Percentiles rank a stretch among this genome's conserved stretches.
These are phyloP conservation scores for Chytridiales sp. DNA, from an alignment of 371 early-diverging fungal genomes.

Conservation along the genomic window DNA sequence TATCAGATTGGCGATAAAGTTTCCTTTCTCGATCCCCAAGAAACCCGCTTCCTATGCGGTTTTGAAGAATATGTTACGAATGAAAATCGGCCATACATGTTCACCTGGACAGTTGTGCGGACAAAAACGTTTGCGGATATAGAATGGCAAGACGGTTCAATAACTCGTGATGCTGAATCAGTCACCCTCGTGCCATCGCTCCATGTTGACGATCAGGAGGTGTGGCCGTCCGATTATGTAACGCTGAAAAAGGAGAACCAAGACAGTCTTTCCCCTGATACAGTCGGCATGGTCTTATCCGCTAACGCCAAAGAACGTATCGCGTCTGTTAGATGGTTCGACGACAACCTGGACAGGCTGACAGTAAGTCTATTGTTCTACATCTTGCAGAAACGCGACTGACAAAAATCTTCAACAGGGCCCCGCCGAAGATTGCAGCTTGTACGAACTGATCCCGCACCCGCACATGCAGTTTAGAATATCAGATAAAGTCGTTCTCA, in stretches of 20 bases:
- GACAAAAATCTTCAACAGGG: constrained; percentile 11
- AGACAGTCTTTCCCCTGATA: constrained; percentile 13
- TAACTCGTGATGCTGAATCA: constrained; percentile 29
- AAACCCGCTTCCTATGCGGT: background rate
- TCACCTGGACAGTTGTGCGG: constrained; percentile 31
- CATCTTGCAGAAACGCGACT: background rate
- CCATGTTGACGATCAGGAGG: constrained; percentile 51
- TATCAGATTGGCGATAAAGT: constrained; percentile 26
- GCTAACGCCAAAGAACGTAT: constrained; percentile 43
- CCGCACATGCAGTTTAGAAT: constrained; percentile 20
- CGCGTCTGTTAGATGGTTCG: constrained; percentile 46
- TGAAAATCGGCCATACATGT: constrained; percentile 8
- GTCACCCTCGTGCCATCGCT: constrained; percentile 42
- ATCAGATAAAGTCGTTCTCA: constrained; percentile 21
- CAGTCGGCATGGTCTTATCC: constrained; percentile 44
- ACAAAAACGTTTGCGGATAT: constrained; percentile 44
- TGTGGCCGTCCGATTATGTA: constrained; percentile 41
- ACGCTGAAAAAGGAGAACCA: background rate
- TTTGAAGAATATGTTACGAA: background rate
- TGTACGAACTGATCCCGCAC: constrained; percentile 26
- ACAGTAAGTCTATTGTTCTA: constrained; percentile 1
- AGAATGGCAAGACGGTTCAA: constrained; percentile 52
- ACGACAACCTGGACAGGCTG: constrained; percentile 40
- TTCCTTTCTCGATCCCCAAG: constrained; percentile 11
- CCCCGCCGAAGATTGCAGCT: constrained; percentile 15